phyloP scores from a whole-genome alignment of 768 basidiomycete genomes.

The Serendipita sp. region DNA sequence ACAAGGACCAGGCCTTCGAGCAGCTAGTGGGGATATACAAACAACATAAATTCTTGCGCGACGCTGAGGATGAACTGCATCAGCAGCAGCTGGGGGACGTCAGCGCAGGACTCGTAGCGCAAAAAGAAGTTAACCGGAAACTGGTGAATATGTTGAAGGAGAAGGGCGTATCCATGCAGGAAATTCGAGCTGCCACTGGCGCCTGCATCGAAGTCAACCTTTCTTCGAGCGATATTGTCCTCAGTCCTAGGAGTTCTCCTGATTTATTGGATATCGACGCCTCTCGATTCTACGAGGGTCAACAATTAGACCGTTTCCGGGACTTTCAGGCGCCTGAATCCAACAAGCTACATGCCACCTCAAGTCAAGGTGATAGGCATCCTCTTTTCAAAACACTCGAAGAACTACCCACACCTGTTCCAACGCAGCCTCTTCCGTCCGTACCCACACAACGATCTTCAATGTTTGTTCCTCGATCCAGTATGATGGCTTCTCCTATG shows the following conservation, averaged over 20 bases:
- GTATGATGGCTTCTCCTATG: neutral
- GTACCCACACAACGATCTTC: neutral
- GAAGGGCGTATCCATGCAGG: neutral
- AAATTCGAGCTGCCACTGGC: neutral
- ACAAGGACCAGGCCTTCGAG: conserved; percentile 2
- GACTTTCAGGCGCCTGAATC: neutral
- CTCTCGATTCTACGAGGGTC: neutral
- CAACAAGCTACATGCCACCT: neutral
- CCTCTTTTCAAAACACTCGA: neutral
- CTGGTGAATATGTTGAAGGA: neutral
- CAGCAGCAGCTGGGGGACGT: neutral
- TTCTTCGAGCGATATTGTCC: neutral
- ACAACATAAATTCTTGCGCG: neutral
- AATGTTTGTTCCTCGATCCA: neutral
- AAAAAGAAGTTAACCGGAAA: neutral
- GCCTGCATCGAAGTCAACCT: neutral
- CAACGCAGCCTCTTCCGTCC: neutral
- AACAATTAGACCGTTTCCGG: neutral
- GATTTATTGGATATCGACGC: neutral
- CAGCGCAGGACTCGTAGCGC: neutral
- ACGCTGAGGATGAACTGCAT: neutral
- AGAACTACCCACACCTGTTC: neutral
- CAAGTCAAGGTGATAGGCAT: neutral
- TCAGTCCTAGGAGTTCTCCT: neutral
- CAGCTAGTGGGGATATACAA: neutral